Evolutionary conservation across 441 rosid species (phyloP).

Genomic region (Flueggea neowawraea): DNA sequence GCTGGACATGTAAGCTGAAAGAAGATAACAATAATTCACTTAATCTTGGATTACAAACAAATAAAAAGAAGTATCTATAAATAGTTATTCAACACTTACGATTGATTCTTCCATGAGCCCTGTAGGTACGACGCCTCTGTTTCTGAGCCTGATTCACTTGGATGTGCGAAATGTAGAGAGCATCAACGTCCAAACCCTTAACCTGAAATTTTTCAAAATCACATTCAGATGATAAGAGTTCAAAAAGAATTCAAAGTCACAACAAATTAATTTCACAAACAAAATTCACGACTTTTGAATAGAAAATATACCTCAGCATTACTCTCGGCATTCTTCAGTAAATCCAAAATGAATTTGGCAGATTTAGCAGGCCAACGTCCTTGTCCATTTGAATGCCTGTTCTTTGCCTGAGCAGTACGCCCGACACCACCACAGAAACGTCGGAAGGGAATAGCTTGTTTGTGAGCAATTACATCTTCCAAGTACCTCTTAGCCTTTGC

Average conservation of each 20-base stretch:
- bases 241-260: background rate
- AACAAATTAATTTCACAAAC: background rate
- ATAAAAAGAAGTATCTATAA: too few relatives aligned
- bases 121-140: too few relatives aligned
- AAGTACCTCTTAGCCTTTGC: conserved; percentile 91
- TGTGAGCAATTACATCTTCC: conserved; percentile 96
- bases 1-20: conserved; percentile 92
- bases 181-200: conserved; percentile 92
- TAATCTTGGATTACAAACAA: too few relatives aligned
- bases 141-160: conserved; percentile 67
- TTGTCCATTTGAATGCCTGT: too few relatives aligned
- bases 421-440: conserved; percentile 95
- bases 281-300: too few relatives aligned
- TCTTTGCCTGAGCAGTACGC: conserved; percentile 84
- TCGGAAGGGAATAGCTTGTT: conserved; percentile 96
- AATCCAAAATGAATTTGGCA: conserved; percentile 22
- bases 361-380: conserved; percentile 72
- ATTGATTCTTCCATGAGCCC: conserved; percentile 86
- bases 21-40: background rate
- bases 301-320: too few relatives aligned
- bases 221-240: background rate
- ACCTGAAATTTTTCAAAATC: conserved; percentile 39
- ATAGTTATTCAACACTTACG: conserved; percentile 41
- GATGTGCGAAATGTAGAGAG: conserved; percentile 79
- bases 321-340: too few relatives aligned